Base-by-base conservation (phyloP, 148 eudicot species). In the Rhododendron vialii region DNA sequence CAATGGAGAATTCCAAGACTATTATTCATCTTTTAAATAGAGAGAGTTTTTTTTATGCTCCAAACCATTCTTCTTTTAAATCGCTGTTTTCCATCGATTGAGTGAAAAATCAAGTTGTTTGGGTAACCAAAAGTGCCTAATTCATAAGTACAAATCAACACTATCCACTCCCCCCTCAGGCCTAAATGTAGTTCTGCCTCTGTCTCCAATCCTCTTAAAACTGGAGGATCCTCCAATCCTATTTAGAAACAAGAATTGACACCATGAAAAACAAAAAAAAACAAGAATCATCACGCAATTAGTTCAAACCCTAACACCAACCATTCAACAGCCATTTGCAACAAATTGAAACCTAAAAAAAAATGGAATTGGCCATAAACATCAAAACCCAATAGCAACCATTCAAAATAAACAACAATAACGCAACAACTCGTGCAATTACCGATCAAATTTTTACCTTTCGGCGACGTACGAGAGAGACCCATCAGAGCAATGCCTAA, bases 401-500 rank as follows among this genome's bases (percentile, higher is more conserved):
- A n/a, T 1, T 33, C 51, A 80, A 57, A 75, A 83, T n/a, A 28
- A 83, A 78, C 12, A 83, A 48, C 85, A n/a, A 69, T 1, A 53
- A 4, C 26, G 69, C 26, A 53, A 33, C 28, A 24, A 81, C 18
- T 81, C 83, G 30, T 7, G 28, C 82, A 51, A 71, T 71, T 30
- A 71, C 14, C 18, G 26, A 80, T 30, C 47, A 35, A 36, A 26
- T 30, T 87, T 41, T 85, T 0, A 95, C 99, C 99, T 93, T 88
- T 90, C 86, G 63, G 98, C 95, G 33, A 90, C 92, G 35, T 91
- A 86, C 18, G 88, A 17, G n/a, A 97, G 92, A 38, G 96, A 89
- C 10, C 85, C 91, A 91, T 94, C 94, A 33, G 99, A 95, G 85
- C 96, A 95, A 83, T 97, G 99, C 81, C 98, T 88, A 51, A 92